Conservation (phyloP, 768 basidiomycete species). For the Gyrodon lividus region DNA sequence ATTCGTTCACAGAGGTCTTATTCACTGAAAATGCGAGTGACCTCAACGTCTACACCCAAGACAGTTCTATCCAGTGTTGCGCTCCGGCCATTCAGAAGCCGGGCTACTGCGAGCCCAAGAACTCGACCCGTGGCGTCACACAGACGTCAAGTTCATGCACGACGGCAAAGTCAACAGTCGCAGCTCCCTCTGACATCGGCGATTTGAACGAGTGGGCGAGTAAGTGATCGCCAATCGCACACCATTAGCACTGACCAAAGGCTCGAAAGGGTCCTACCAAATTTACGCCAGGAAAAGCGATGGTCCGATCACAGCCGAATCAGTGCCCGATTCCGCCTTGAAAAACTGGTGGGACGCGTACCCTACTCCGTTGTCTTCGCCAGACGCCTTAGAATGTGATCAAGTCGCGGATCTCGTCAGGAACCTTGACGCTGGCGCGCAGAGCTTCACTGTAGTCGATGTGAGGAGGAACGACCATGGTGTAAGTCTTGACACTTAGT, state of each 20-base stretch:
- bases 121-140: background rate
- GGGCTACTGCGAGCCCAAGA: too few relatives aligned
- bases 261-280: conserved; percentile 42
- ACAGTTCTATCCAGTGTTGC: conserved; percentile 18
- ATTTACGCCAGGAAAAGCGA: conserved; percentile 44
- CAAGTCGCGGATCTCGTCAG: conserved; percentile 37
- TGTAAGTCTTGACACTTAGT: conserved; percentile 28
- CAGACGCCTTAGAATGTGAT: conserved; percentile 30
- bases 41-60: conserved; percentile 36
- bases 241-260: background rate
- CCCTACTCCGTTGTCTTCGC: conserved; percentile 37
- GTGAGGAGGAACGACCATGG: conserved; percentile 47
- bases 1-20: conserved; percentile 33
- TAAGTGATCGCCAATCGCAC: conserved; percentile 20
- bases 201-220: conserved; percentile 47
- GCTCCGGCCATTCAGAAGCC: background rate
- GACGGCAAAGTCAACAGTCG: background rate
- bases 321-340: conserved; percentile 24
- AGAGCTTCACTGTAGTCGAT: conserved; percentile 46
- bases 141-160: conserved; percentile 5
- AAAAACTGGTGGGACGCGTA: conserved; percentile 56
- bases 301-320: background rate
- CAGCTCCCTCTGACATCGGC: conserved; percentile 14
- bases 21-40: conserved; percentile 44
- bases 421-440: conserved; percentile 7